Percentiles rank a stretch among this genome's conserved stretches.
Evolutionary conservation across 202 grass and related monocot genomes (phyloP).

Genomic region (Panicum hallii): DNA sequence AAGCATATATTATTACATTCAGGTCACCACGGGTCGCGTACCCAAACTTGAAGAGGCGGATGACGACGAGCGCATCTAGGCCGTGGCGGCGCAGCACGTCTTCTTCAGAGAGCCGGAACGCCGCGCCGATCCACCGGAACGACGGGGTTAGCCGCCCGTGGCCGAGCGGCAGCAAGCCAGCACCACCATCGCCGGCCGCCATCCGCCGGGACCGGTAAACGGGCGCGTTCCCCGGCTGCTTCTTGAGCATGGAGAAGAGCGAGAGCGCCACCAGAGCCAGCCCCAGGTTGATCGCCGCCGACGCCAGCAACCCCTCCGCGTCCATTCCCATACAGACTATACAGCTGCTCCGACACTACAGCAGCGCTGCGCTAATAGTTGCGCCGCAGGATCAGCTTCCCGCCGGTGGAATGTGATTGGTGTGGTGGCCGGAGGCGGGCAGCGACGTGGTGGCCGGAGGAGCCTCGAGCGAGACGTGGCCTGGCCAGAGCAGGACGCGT

Average conservation of each 20-base stretch:
- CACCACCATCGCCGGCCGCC: constrained; percentile 30
- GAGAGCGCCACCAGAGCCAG: constrained; percentile 75
- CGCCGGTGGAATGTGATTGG: neutral
- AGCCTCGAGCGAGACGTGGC: constrained; percentile 17
- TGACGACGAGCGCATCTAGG: constrained; percentile 72
- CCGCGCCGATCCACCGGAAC: constrained; percentile 64
- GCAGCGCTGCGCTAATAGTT: neutral
- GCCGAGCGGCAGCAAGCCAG: constrained; percentile 48
- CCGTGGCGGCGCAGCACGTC: constrained; percentile 65
- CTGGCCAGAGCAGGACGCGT: constrained; percentile 31
- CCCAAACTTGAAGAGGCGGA: constrained; percentile 90
- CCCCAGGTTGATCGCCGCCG: constrained; percentile 78
- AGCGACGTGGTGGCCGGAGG: constrained; percentile 48
- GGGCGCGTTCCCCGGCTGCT: constrained; percentile 72
- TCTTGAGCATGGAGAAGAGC: constrained; percentile 87
- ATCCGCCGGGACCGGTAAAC: constrained; percentile 69
- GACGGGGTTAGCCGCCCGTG: constrained; percentile 54
- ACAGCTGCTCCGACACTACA: neutral
- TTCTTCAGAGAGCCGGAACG: constrained; percentile 73
- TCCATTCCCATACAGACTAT: constrained; percentile 49
- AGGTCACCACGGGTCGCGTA: neutral
- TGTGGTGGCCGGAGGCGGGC: constrained; percentile 30
- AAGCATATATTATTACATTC: neutral
- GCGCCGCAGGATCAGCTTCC: too few relatives aligned
- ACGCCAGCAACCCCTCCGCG: constrained; percentile 65